Percentiles rank a stretch among this genome's conserved stretches.
Evolutionary conservation across 352 stramenopile genomes (phyloP).

Genomic region (Phytophthora pluvialis): DNA sequence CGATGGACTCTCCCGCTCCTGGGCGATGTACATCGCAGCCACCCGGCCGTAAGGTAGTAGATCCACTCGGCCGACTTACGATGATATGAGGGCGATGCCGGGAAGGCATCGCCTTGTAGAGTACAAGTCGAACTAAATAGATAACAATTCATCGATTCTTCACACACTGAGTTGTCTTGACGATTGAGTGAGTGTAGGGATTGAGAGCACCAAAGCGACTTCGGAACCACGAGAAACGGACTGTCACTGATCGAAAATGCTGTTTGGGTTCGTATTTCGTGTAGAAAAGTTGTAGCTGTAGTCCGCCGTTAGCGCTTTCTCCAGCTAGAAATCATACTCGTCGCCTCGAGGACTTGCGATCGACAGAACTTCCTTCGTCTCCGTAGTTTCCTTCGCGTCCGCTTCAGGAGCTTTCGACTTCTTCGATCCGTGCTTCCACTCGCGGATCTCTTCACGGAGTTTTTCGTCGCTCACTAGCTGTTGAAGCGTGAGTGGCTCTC

Average conservation of each 20-base stretch:
- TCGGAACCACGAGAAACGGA: too few species aligned
- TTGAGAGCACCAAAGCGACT: too few species aligned
- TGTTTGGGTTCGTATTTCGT: not conserved
- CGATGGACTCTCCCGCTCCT: conserved; percentile 74
- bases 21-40: conserved; percentile 80
- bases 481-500: conserved; percentile 61
- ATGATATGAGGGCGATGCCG: conserved; percentile 25
- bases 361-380: conserved; percentile 9
- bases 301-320: not conserved
- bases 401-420: conserved; percentile 13
- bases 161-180: too few species aligned
- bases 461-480: conserved; percentile 62
- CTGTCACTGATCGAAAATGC: too few species aligned
- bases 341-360: conserved; percentile 25
- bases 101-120: conserved; percentile 22
- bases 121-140: conserved; percentile 33
- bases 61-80: conserved; percentile 10
- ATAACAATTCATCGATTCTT: conserved; percentile 17
- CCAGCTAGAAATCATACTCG: conserved; percentile 34
- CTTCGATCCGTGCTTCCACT: conserved; percentile 67
- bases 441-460: conserved; percentile 61
- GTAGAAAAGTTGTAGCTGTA: not conserved
- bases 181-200: too few species aligned
- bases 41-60: conserved; percentile 35
- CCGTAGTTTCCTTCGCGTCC: conserved; percentile 9